phyloP scores from a whole-genome alignment of 208 protist genomes.

The Balamuthia mandrillaris region DNA sequence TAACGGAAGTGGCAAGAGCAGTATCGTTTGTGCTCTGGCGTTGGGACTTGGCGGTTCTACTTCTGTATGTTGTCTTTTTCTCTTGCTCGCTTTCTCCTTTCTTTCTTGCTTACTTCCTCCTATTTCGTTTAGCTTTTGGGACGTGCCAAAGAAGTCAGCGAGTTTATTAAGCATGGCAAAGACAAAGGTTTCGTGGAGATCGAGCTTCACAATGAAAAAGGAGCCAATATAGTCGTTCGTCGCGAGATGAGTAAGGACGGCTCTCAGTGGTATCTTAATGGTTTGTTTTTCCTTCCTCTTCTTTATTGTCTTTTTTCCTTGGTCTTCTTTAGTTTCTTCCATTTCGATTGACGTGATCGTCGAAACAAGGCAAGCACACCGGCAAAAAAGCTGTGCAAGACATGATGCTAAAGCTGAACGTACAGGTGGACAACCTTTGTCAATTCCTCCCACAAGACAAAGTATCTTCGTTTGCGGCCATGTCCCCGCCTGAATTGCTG shows the following conservation, averaged over 20 bases:
- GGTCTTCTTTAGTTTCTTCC: too few relatives aligned
- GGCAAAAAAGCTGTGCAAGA: conserved; percentile 43
- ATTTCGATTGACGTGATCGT: too few relatives aligned
- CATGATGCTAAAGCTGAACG: conserved; percentile 49
- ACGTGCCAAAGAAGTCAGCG: conserved; percentile 53
- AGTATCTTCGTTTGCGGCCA: conserved; percentile 52
- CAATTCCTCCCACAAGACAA: conserved; percentile 74
- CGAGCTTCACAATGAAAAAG: conserved; percentile 43
- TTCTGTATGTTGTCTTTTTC: conserved; percentile 4
- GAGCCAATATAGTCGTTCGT: not conserved
- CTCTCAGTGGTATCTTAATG: conserved; percentile 11
- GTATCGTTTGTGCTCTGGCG: conserved; percentile 73
- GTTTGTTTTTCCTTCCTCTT: not conserved
- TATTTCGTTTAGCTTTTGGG: conserved; percentile 49
- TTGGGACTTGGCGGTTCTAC: conserved; percentile 69
- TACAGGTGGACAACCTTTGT: conserved; percentile 73
- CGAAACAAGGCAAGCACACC: not conserved
- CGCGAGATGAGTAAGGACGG: not conserved
- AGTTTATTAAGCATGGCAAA: conserved; percentile 63
- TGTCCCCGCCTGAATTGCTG: conserved; percentile 50
- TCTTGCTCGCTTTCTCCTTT: not conserved
- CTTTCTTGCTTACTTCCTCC: not conserved
- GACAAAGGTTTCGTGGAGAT: conserved; percentile 65
- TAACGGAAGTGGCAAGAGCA: conserved; percentile 74
- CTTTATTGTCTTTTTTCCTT: too few relatives aligned